These are phyloP conservation scores for Heterobasidion irregulare DNA, from an alignment of 1,284 basidiomycete genomes.

Conservation along the genomic window DNA sequence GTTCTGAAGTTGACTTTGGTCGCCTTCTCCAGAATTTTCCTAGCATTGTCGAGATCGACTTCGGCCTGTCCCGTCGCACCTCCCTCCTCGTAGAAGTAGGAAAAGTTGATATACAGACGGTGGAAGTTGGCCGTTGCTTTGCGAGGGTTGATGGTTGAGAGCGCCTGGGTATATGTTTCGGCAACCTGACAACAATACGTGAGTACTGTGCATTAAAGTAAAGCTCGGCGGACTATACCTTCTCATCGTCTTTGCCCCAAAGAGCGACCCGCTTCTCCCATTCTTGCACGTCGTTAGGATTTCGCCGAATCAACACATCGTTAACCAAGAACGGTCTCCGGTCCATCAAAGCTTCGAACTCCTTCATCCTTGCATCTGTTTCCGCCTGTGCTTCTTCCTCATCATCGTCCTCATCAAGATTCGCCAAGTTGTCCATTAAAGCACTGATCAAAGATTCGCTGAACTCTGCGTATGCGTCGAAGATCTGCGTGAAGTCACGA, in stretches of 20 bases:
- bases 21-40: conserved; percentile 90
- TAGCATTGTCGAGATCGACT: conserved; percentile 75
- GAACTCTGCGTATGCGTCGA: conserved; percentile 56
- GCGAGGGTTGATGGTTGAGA: conserved; percentile 84
- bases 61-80: conserved; percentile 76
- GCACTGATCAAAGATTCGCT: conserved; percentile 71
- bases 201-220: neutral
- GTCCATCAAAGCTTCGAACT: conserved; percentile 94
- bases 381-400: conserved; percentile 80
- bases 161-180: conserved; percentile 85
- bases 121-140: conserved; percentile 91
- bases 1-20: conserved; percentile 87
- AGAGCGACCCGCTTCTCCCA: conserved; percentile 98
- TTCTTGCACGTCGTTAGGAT: conserved; percentile 97
- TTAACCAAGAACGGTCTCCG: conserved; percentile 94
- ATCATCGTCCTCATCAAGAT: conserved; percentile 61
- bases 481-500: conserved; percentile 97
- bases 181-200: conserved; percentile 51
- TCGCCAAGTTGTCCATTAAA: conserved; percentile 81
- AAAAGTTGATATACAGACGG: conserved; percentile 90
- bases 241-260: conserved; percentile 89
- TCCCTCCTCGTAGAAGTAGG: conserved; percentile 96
- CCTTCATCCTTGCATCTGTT: conserved; percentile 84
- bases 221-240: conserved; percentile 34
- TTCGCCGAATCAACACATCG: conserved; percentile 88